phyloP scores from a whole-genome alignment of 225 moss, liverwort and hornwort genomes.

The Antitrichia curtipendula region DNA sequence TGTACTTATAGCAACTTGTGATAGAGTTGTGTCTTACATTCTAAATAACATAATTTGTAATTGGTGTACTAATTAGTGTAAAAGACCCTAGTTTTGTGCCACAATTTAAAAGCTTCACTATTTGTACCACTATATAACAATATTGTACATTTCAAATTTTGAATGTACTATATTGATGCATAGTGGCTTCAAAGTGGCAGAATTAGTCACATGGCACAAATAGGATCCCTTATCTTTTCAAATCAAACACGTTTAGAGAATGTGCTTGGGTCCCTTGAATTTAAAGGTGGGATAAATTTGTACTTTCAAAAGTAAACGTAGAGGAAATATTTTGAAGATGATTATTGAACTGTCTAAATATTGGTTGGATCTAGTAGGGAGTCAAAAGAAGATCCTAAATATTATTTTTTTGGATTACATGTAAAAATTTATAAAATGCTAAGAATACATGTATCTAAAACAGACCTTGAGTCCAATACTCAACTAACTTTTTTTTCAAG shows the following conservation, averaged over 20 bases:
- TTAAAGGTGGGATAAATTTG: background rate
- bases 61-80: background rate
- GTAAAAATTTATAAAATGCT: background rate
- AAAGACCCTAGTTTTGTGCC: too few relatives aligned
- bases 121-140: background rate
- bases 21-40: background rate
- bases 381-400: background rate
- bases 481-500: background rate
- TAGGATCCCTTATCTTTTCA: background rate
- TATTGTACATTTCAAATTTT: background rate
- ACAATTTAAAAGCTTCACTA: background rate
- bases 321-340: background rate
- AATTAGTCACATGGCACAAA: background rate
- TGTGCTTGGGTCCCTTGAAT: background rate
- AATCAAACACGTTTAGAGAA: background rate
- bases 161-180: background rate
- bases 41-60: background rate
- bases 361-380: background rate
- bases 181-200: too few relatives aligned
- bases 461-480: background rate
- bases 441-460: background rate
- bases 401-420: background rate
- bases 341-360: background rate
- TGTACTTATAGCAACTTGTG: background rate
- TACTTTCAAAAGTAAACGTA: background rate